Conservation (phyloP, 2,329 filamentous ascomycete genomes). For the Colletotrichum godetiae region DNA sequence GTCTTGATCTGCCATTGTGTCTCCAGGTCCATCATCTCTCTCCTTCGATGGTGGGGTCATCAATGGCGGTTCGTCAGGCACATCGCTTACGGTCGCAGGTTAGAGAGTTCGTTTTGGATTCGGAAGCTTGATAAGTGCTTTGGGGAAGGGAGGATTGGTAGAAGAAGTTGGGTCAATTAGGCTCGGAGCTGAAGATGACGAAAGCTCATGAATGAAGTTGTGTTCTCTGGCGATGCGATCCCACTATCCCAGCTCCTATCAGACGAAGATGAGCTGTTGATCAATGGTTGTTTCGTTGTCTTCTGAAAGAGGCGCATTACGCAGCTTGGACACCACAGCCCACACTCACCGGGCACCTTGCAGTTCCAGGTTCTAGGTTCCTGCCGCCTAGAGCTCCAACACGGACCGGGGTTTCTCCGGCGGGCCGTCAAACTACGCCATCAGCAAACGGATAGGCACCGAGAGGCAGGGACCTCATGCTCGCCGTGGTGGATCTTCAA, state of each 20-base stretch:
- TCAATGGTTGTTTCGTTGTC: constrained; percentile 21
- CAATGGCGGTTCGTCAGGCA: constrained; percentile 35
- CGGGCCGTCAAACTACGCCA: not conserved
- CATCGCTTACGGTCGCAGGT: constrained; percentile 28
- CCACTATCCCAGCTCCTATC: constrained; percentile 17
- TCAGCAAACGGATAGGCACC: not conserved
- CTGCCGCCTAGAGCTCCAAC: constrained; percentile 19
- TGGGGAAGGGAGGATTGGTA: constrained; percentile 4
- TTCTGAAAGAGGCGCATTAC: constrained; percentile 25
- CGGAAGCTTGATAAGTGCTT: constrained; percentile 16
- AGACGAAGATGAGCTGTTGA: constrained; percentile 17
- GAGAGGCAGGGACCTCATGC: not conserved
- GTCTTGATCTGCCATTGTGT: constrained; percentile 61
- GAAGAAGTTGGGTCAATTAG: not conserved
- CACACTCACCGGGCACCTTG: constrained; percentile 5
- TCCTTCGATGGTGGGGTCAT: constrained; percentile 34
- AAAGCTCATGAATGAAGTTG: not conserved
- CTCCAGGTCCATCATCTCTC: constrained; percentile 49
- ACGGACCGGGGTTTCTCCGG: constrained; percentile 33
- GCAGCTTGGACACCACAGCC: constrained; percentile 31
- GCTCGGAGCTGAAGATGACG: not conserved
- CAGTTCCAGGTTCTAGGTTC: constrained; percentile 35
- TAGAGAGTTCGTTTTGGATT: constrained; percentile 25
- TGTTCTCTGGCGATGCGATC: not conserved
- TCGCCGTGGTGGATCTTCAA: not conserved